Base-by-base conservation (phyloP, 2,329 filamentous ascomycete genomes). In the Cytospora piceicola region DNA sequence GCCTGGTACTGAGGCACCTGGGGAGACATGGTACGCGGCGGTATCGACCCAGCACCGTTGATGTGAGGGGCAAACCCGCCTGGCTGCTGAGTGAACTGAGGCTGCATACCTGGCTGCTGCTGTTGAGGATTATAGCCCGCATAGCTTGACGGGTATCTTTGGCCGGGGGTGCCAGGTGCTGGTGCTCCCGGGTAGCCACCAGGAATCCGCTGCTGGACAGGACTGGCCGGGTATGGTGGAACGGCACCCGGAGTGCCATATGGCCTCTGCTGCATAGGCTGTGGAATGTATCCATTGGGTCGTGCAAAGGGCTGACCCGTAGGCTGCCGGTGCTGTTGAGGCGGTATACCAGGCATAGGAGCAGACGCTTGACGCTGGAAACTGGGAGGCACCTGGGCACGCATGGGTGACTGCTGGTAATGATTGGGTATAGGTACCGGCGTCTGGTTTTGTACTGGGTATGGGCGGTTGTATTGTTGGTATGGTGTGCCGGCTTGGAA, bases 201-300 rank as follows among this genome's bases (percentile, higher is more conserved):
- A 17, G 79, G 77, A 61, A 74, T 71, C n/a, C 83, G 79, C 67
- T 76, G 79, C 68, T 82, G 83, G 6, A 74, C 70, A 17, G 77
- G 77, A 22, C 73, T 77, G 52, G 75, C 79, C 36, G 78, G 78
- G 67, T 80, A 85, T 55, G 83, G 78, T 12, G 77, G 77, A 74
- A 83, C 80, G 67, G 77, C 80, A 67, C 83, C 46, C 14, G 58
- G 63, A 15, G 63, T 79, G 65, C 81, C 80, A 65, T 84, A 86
- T 0, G 81, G 80, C 9, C 80, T 80, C 14, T 81, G 77, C 71
- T 87, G 87, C 58, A 79, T 80, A 60, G 85, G 76, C 69, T 83
- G 82, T 5, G 11, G 60, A 30, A 77, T 74, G 69, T 81, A 84
- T 5, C 81, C 79, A 58, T 82, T 84, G 6, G 81, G 76, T 39